Conservation (phyloP, 176 grass and related monocot species). For the Eragrostis nindensis region DNA sequence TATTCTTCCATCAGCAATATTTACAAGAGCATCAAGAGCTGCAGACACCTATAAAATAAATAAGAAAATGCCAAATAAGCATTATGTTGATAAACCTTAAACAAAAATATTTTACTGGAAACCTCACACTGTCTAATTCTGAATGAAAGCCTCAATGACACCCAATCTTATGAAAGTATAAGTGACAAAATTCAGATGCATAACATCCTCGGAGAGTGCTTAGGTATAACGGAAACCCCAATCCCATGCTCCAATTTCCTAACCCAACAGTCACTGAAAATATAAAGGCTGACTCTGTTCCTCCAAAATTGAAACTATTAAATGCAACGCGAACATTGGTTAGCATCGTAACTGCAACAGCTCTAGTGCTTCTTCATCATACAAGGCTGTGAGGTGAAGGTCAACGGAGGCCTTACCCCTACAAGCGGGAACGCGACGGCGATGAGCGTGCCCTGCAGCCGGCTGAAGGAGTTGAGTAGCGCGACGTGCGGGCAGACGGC, state of each 20-base stretch:
- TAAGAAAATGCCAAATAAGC: constrained; percentile 27
- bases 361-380: background rate
- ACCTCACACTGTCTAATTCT: background rate
- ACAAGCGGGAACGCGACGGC: constrained; percentile 92
- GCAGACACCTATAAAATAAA: constrained; percentile 71
- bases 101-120: constrained; percentile 8
- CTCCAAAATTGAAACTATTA: background rate
- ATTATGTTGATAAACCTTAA: background rate
- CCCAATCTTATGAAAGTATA: background rate
- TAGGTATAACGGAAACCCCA: background rate
- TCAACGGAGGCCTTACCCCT: constrained; percentile 60
- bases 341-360: background rate
- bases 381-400: background rate
- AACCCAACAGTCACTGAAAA: background rate
- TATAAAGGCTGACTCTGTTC: background rate
- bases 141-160: background rate
- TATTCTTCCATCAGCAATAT: constrained; percentile 88
- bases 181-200: background rate
- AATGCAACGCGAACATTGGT: background rate
- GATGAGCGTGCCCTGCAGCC: constrained; percentile 64
- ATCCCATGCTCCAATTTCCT: background rate
- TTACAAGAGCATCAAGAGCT: constrained; percentile 91
- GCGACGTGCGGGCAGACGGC: constrained; percentile 61
- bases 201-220: background rate
- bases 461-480: constrained; percentile 33